Evolutionary conservation across 1,139 yeast species (phyloP), one percentile per base, ranked within the genome.

Genomic region (Debaryomyces nepalensis): DNA sequence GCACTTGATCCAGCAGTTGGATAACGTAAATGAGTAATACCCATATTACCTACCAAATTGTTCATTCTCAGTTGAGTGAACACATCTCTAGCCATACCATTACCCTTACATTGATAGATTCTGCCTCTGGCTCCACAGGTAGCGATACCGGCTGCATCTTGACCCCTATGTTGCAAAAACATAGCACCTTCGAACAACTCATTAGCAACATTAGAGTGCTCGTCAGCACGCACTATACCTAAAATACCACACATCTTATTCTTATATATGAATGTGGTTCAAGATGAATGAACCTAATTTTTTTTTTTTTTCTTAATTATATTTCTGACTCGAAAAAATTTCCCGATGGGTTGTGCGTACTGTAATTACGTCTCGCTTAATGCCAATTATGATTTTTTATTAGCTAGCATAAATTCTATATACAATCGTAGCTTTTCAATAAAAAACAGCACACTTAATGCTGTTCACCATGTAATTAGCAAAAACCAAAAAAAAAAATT

Each of bases 1-100:
- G 98, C 95, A 55, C 89, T 82, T 6, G 96, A 87, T n/a, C 99
- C 99, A 27, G 99, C 98, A 26, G 99, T 93, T 37, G 99, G 99
- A 60, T 93, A 93, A 57, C 99, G 79, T 59, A 93, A 73, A 63
- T 93, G 99, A 27, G 93, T 91, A 50, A 93, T 80, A 46, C 99
- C 99, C 95, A 91, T 88, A 61, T 86, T 87, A 23, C 99, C 99
- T 40, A 85, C 82, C 43, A 95, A 75, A 38, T 88, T 88, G 42
- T 70, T 61, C 81, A 93, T 81, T 59, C 97, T 78, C 39, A 73
- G 70, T 60, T 84, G 87, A 38, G 96, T 90, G 79, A 93, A 93
- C 26, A 93, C 98, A 59, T 93, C 99, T 57, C 96, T 80, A 44
- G 96, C 98, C 97, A 95, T 89, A 50, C 99, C 99, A 64, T 90